Conservation (phyloP, 2,329 filamentous ascomycete genomes). For the Apiospora hydei region DNA sequence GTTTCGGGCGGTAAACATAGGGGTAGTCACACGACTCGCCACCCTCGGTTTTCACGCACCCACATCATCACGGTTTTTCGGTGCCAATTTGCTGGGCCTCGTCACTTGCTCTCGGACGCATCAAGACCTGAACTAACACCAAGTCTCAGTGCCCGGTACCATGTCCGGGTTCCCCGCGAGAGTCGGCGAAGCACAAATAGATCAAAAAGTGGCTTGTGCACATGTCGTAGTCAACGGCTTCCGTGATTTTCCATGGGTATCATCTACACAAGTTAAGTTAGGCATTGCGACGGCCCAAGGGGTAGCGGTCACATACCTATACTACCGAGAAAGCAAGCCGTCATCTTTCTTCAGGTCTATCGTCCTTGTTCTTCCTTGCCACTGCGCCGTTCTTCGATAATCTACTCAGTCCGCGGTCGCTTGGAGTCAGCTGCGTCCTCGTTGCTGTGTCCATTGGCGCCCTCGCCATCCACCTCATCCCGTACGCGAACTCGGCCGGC, state of each 20-base stretch:
- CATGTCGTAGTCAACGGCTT: not conserved
- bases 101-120: not conserved
- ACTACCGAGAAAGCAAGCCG: not conserved
- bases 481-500: constrained; percentile 64
- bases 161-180: not conserved
- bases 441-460: constrained; percentile 50
- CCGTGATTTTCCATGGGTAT: not conserved
- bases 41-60: not conserved
- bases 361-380: not conserved
- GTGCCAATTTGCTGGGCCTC: not conserved
- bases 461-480: constrained; percentile 61
- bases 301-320: constrained; percentile 1
- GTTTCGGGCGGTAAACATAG: constrained; percentile 9
- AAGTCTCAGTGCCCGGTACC: constrained; percentile 9
- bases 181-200: not conserved
- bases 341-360: not conserved
- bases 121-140: constrained; percentile 1
- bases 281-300: not conserved
- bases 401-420: constrained; percentile 42
- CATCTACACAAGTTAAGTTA: not conserved
- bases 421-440: constrained; percentile 45
- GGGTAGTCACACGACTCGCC: not conserved
- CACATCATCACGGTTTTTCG: constrained; percentile 9
- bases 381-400: not conserved
- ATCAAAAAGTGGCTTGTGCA: not conserved